Evolutionary conservation across 2,329 filamentous ascomycete genomes (phyloP).

Genomic region (Aspergillus sp.): DNA sequence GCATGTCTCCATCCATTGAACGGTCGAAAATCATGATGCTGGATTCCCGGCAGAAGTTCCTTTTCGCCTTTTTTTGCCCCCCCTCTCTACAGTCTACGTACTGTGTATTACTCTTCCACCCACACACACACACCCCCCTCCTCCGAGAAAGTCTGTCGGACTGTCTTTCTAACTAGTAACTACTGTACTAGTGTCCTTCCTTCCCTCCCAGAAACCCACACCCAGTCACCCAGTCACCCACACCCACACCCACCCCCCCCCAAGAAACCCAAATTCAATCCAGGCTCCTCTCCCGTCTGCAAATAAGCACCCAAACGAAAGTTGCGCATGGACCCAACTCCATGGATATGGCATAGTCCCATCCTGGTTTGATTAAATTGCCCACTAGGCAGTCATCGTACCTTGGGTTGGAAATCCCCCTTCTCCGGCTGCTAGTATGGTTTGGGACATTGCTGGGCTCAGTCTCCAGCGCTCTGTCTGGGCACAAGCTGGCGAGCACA

Average conservation of each 20-base stretch:
- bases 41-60: neutral
- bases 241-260: too few species aligned
- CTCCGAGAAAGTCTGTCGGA: neutral
- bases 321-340: neutral
- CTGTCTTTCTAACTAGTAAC: neutral
- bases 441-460: constrained; percentile 6
- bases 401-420: neutral
- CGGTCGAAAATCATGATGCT: constrained; percentile 10
- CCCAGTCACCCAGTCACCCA: neutral
- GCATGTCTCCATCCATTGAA: constrained; percentile 8
- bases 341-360: neutral
- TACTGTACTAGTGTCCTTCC: too few species aligned
- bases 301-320: neutral
- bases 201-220: neutral
- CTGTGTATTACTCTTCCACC: too few species aligned
- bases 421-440: constrained; percentile 1
- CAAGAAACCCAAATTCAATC: neutral
- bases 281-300: neutral
- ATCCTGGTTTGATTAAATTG: neutral
- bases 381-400: neutral
- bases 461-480: neutral
- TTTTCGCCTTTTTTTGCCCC: neutral
- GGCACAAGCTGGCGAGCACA: constrained; percentile 3
- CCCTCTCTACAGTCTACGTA: neutral
- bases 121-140: too few species aligned